Evolutionary conservation across 225 moss, liverwort and hornwort species (phyloP), one percentile per base, ranked within the genome.

Genomic region (Thuidium tamariscinum): DNA sequence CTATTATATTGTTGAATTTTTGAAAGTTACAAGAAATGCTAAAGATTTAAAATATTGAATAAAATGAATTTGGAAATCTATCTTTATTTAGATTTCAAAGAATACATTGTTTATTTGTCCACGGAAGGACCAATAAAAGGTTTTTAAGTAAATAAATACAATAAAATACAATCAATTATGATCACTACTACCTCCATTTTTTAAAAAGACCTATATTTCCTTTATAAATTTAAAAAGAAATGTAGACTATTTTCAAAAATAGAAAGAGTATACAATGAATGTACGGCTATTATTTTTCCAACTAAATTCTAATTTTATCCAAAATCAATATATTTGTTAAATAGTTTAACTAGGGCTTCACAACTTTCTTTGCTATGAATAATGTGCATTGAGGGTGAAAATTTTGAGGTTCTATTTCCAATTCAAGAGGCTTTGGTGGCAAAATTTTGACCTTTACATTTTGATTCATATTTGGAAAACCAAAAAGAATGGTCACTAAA

Each of bases 381-480:
- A 1, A 52, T n/a, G 13, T 51, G 0, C 0, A n/a, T 51, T 74
- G 13, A 74, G 13, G 8, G 34, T 32, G 12, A 32, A 15, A 34
- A 46, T 18, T 19, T 44, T 48, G 7, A 29, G 2, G 11, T 2
- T 73, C 6, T 0, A 0, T 44, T 29, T 30, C 1, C 3, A 0
- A 0, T 9, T 49, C 1, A 0, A 1, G 3, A 34, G 13, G 51
- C 20, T 0, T 21, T 21, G 8, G 13, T 1, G 0, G 1, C 0
- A 4, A 1, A 74, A 11, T 34, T 74, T 12, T 32, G 4, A 10
- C 20, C 6, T 0, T 49, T 4, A 12, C 1, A 73, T 20, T 1
- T 7, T 32, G 30, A 19, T 1, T 32, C 0, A 2, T 0, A 11
- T 49, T 73, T 73, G 4, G 3, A 0, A 32, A 73, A 7, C 0